Evolutionary conservation across 139 green algal genomes (phyloP).

Genomic region (Chara braunii): DNA sequence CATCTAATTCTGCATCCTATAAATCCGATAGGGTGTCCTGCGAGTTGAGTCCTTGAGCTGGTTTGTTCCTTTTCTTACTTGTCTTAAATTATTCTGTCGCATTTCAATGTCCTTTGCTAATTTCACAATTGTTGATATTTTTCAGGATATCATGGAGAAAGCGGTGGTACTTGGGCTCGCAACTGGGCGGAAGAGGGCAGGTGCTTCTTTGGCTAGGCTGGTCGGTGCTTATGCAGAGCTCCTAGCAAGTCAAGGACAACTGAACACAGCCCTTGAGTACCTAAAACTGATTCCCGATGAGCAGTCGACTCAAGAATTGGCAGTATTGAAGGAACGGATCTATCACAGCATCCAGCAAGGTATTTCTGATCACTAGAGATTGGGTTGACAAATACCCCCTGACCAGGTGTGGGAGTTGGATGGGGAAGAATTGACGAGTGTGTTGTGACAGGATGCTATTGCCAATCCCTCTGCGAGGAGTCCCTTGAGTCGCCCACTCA

Average conservation of each 20-base stretch:
- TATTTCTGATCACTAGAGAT: no score
- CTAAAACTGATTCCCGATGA: constrained; percentile 69
- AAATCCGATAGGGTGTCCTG: no score
- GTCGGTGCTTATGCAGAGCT: constrained; percentile 71
- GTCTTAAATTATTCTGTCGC: background rate
- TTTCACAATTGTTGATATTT: no score
- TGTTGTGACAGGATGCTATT: no score
- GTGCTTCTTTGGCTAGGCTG: constrained; percentile 60
- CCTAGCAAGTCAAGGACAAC: constrained; percentile 56
- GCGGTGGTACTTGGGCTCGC: constrained; percentile 80
- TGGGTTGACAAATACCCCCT: no score
- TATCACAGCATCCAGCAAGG: constrained; percentile 52
- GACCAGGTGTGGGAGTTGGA: no score
- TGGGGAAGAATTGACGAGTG: no score
- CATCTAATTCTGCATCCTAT: no score
- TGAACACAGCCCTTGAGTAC: constrained; percentile 66
- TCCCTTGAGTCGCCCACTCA: no score
- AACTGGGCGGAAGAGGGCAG: constrained; percentile 34
- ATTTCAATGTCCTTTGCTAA: constrained; percentile 6
- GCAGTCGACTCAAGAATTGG: constrained; percentile 50
- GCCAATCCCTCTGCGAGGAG: no score
- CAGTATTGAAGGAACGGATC: constrained; percentile 74
- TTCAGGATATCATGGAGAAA: constrained; percentile 86
- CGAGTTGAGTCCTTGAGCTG: no score
- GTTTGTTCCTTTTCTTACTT: no score